These are phyloP conservation scores for Malus hybrid DNA, from an alignment of 331 rosid species.

Conservation along the genomic window DNA sequence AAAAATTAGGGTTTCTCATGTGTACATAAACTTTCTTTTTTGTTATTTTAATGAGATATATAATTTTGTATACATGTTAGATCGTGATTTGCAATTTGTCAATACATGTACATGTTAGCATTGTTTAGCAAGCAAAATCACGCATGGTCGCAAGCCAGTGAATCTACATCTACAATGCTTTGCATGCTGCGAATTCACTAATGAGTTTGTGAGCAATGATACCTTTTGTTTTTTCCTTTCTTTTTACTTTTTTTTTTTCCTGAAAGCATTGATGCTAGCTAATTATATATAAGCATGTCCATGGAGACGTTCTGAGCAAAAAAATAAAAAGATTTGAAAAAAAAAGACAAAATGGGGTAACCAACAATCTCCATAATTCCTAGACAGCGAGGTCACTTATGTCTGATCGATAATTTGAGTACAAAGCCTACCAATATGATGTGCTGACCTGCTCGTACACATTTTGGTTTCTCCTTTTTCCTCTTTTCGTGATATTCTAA, in stretches of 20 bases:
- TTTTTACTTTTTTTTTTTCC: not conserved
- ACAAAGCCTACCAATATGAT: conserved; percentile 7
- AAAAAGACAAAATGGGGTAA: conserved; percentile 10
- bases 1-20: too few relatives aligned
- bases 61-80: too few relatives aligned
- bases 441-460: not conserved
- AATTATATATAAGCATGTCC: not conserved
- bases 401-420: not conserved
- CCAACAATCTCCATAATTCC: not conserved
- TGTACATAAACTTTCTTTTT: too few relatives aligned
- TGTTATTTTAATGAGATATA: too few relatives aligned
- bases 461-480: not conserved
- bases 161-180: not conserved
- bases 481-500: not conserved
- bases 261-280: not conserved
- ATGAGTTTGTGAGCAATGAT: not conserved
- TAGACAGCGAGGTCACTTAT: conserved; percentile 5
- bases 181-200: not conserved
- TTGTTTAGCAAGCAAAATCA: not conserved
- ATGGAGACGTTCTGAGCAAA: not conserved
- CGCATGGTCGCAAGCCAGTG: not conserved
- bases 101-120: not conserved
- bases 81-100: too few relatives aligned
- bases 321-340: not conserved
- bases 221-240: not conserved